Conservation (phyloP, 495 filamentous ascomycete genomes). For the Bacidia rubella region DNA sequence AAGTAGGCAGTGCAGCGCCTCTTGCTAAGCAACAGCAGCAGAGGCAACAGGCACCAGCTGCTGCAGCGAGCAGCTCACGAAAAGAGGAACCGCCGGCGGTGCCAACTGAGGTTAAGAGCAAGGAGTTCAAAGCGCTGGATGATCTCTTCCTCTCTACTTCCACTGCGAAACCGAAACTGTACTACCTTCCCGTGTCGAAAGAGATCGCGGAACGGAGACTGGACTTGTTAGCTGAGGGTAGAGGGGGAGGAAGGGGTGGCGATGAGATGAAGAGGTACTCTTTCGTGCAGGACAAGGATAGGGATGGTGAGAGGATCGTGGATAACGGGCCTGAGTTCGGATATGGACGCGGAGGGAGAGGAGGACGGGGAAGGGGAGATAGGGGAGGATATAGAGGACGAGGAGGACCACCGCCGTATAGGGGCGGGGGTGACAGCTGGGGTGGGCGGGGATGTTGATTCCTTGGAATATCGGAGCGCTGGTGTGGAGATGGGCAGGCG, state of each 20-base stretch:
- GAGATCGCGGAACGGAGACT: constrained; percentile 47
- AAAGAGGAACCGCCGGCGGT: neutral
- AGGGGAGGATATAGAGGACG: neutral
- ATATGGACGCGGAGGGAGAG: constrained; percentile 17
- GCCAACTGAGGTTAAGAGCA: constrained; percentile 14
- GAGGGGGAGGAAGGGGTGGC: constrained; percentile 37
- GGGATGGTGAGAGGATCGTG: constrained; percentile 49
- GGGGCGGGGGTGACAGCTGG: neutral
- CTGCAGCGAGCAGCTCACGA: constrained; percentile 3
- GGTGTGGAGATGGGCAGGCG: neutral
- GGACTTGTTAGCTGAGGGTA: constrained; percentile 41
- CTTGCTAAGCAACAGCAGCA: constrained; percentile 20
- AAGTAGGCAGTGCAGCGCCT: constrained; percentile 26
- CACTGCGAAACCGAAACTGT: constrained; percentile 52
- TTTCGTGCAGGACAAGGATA: no score
- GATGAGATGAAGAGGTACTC: constrained; percentile 62
- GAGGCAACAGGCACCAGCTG: no score
- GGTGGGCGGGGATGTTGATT: neutral
- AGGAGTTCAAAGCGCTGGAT: constrained; percentile 47
- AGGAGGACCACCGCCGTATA: neutral
- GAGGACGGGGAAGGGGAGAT: constrained; percentile 16
- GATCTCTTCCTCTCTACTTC: constrained; percentile 47
- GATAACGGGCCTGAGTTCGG: constrained; percentile 62
- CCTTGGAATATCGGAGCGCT: neutral
- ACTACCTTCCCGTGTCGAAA: constrained; percentile 44